Percentiles rank a stretch among this genome's conserved stretches.
Evolutionary conservation across 768 basidiomycete species (phyloP).

Genomic region (Leccinum sublutescens): DNA sequence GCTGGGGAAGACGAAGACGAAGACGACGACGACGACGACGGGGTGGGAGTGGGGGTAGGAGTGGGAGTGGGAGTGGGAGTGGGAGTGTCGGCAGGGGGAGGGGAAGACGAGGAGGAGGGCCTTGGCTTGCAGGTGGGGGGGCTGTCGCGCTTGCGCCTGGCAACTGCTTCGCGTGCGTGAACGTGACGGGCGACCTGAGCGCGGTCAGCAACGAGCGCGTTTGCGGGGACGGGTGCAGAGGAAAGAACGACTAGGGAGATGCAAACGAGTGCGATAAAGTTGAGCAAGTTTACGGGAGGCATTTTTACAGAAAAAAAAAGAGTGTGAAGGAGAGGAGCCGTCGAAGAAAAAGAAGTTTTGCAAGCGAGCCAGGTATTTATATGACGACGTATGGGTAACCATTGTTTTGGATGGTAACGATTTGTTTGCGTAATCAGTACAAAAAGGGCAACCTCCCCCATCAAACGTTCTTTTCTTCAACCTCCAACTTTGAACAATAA

Average conservation of each 20-base stretch:
- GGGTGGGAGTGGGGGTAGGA: constrained; percentile 8
- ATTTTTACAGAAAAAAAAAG: constrained; percentile 29
- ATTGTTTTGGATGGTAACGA: too few relatives aligned
- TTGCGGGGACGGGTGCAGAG: constrained; percentile 43
- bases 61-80: background rate
- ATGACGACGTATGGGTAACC: too few relatives aligned
- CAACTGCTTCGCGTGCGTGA: constrained; percentile 44
- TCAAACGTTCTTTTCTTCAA: constrained; percentile 51
- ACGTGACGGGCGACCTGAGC: constrained; percentile 45
- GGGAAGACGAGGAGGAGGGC: constrained; percentile 30
- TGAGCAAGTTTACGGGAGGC: constrained; percentile 50
- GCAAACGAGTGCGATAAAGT: constrained; percentile 56
- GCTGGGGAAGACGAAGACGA: constrained; percentile 20
- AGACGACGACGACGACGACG: constrained; percentile 12
- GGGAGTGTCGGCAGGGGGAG: constrained; percentile 1
- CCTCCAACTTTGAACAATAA: constrained; percentile 79
- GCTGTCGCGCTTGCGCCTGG: constrained; percentile 49
- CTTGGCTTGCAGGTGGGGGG: constrained; percentile 50
- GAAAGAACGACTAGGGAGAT: constrained; percentile 56
- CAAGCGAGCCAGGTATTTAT: too few relatives aligned
- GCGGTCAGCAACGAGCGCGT: constrained; percentile 48
- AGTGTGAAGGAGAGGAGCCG: background rate
- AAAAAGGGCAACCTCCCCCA: constrained; percentile 37
- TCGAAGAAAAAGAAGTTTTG: too few relatives aligned
- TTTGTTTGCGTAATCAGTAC: constrained; percentile 33